Conservation (phyloP, 176 grass and related monocot species). For the Musa schizocarpa region DNA sequence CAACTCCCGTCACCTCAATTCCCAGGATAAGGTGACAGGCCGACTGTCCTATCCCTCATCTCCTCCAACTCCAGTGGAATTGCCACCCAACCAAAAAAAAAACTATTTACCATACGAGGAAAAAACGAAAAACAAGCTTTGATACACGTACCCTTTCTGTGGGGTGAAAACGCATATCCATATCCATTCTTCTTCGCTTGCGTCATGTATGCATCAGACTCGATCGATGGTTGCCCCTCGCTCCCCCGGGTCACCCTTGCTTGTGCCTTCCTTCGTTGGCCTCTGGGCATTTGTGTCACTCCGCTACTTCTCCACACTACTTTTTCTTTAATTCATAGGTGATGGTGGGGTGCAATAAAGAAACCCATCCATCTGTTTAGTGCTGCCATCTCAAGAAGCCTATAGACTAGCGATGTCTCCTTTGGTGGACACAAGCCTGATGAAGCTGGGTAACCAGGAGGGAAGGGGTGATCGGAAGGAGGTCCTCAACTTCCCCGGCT, state of each 20-base stretch:
- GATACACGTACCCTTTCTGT: neutral
- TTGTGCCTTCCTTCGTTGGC: neutral
- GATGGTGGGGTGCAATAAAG: neutral
- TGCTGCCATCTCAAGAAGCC: neutral
- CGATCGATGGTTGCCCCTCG: neutral
- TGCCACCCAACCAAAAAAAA: neutral
- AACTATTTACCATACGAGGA: neutral
- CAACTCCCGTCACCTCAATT: neutral
- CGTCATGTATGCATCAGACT: neutral
- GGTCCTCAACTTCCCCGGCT: neutral
- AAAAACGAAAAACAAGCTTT: neutral
- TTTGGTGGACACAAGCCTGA: neutral
- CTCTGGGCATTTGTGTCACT: neutral
- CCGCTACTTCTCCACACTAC: neutral
- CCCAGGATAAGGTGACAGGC: conserved; percentile 1
- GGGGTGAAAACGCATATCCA: neutral
- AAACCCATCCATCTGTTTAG: neutral
- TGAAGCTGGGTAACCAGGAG: neutral
- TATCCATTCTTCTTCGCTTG: neutral
- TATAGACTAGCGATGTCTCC: neutral
- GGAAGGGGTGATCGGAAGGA: neutral
- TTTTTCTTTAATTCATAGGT: neutral
- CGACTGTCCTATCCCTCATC: neutral
- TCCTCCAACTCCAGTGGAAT: neutral
- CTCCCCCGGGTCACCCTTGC: too few relatives aligned